phyloP scores from a whole-genome alignment of 1,284 basidiomycete genomes.

The Ceratobasidium sp. region DNA sequence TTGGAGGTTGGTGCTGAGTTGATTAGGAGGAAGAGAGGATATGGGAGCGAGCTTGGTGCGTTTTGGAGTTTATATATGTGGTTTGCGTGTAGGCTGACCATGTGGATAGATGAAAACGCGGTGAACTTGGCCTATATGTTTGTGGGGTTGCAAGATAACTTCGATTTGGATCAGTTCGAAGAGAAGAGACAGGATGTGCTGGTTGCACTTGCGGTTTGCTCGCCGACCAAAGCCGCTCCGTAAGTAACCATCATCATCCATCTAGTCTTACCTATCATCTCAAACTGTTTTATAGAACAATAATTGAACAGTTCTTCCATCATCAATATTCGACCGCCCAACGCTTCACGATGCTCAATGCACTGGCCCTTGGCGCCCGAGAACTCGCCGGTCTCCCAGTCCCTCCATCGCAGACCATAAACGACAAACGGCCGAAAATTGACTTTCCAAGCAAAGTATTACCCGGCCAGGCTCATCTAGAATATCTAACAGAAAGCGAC shows the following conservation, averaged over 20 bases:
- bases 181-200: slow-evolving; percentile 80
- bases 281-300: slow-evolving; percentile 64
- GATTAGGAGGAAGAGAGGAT: slow-evolving; percentile 83
- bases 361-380: slow-evolving; percentile 86
- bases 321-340: slow-evolving; percentile 91
- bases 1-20: slow-evolving; percentile 83
- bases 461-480: slow-evolving; percentile 76
- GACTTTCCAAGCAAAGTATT: slow-evolving; percentile 84
- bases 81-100: not conserved
- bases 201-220: slow-evolving; percentile 83
- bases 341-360: slow-evolving; percentile 86
- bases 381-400: slow-evolving; percentile 83
- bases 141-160: slow-evolving; percentile 85
- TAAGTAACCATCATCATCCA: slow-evolving; percentile 63
- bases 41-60: slow-evolving; percentile 87
- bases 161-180: slow-evolving; percentile 84
- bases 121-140: slow-evolving; percentile 84
- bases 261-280: not conserved
- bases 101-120: slow-evolving; percentile 82
- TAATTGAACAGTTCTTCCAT: slow-evolving; percentile 95
- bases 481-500: slow-evolving; percentile 68
- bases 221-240: slow-evolving; percentile 83
- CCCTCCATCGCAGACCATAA: slow-evolving; percentile 57
- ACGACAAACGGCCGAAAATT: slow-evolving; percentile 56
- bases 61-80: not conserved